phyloP scores from a whole-genome alignment of 441 rosid species.

The Jatropha podagrica region DNA sequence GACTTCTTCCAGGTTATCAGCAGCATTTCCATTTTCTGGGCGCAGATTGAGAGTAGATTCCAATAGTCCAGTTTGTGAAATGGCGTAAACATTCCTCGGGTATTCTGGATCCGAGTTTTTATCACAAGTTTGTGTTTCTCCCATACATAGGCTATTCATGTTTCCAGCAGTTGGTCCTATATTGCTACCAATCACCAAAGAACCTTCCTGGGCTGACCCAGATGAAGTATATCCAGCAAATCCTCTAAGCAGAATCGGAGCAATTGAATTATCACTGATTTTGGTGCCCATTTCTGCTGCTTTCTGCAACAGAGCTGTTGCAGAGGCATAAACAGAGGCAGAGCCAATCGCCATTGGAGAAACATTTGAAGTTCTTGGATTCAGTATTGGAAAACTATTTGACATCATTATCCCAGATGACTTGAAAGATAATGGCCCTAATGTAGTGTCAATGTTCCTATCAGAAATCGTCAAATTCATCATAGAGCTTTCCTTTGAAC shows the following conservation, averaged over 20 bases:
- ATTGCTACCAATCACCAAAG: constrained; percentile 20
- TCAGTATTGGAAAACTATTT: constrained; percentile 28
- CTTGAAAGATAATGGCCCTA: constrained; percentile 34
- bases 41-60: constrained; percentile 24
- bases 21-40: constrained; percentile 26
- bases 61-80: constrained; percentile 26
- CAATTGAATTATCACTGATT: constrained; percentile 44
- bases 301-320: constrained; percentile 59
- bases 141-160: constrained; percentile 18
- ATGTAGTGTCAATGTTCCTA: constrained; percentile 28
- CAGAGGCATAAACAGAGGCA: constrained; percentile 38
- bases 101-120: constrained; percentile 27
- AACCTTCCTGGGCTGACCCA: constrained; percentile 31
- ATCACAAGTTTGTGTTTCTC: constrained; percentile 25
- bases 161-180: constrained; percentile 14
- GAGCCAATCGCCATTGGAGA: constrained; percentile 22
- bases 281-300: constrained; percentile 65
- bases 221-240: constrained; percentile 45
- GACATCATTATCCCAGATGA: constrained; percentile 36
- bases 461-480: constrained; percentile 32
- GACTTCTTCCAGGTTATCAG: constrained; percentile 18
- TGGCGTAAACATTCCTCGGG: constrained; percentile 12
- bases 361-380: constrained; percentile 30
- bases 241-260: constrained; percentile 53
- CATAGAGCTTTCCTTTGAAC: constrained; percentile 32